phyloP scores from a whole-genome alignment of 257 asterid genomes.

The Misopates orontium region DNA sequence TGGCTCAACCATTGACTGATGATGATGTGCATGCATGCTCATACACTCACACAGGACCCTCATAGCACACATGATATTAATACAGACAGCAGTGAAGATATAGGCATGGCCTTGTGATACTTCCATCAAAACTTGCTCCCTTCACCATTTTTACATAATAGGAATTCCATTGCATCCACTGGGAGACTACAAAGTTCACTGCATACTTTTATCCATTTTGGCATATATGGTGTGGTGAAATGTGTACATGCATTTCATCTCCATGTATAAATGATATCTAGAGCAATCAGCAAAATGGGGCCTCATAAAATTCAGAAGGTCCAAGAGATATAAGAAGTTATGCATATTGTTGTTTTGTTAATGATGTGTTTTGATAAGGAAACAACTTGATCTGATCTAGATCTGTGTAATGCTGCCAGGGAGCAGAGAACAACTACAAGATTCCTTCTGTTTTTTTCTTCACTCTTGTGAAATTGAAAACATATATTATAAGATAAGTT shows the following conservation, averaged over 20 bases:
- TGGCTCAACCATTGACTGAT: background rate
- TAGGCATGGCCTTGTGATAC: constrained; percentile 9
- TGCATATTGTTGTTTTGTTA: constrained; percentile 26
- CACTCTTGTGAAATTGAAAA: constrained; percentile 20
- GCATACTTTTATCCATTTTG: background rate
- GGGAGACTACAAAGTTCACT: background rate
- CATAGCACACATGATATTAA: background rate
- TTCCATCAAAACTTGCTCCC: constrained; percentile 22
- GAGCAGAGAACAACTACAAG: constrained; percentile 44
- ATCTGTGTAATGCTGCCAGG: constrained; percentile 56
- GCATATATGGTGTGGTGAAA: background rate
- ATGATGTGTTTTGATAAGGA: constrained; percentile 31
- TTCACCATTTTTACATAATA: background rate
- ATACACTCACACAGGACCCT: constrained; percentile 2
- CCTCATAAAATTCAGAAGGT: constrained; percentile 31
- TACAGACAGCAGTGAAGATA: no score
- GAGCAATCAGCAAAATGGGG: constrained; percentile 34
- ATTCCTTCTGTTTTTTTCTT: constrained; percentile 34
- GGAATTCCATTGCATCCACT: background rate
- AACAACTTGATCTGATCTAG: constrained; percentile 63
- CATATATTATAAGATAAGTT: background rate
- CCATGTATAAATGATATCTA: background rate
- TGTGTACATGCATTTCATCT: background rate
- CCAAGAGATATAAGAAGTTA: constrained; percentile 41
- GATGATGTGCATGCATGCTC: constrained; percentile 20